Percentiles rank a stretch among this genome's conserved stretches.
Evolutionary conservation across 2,329 filamentous ascomycete genomes (phyloP).

Genomic region (Graphiopsis chlorocephala): DNA sequence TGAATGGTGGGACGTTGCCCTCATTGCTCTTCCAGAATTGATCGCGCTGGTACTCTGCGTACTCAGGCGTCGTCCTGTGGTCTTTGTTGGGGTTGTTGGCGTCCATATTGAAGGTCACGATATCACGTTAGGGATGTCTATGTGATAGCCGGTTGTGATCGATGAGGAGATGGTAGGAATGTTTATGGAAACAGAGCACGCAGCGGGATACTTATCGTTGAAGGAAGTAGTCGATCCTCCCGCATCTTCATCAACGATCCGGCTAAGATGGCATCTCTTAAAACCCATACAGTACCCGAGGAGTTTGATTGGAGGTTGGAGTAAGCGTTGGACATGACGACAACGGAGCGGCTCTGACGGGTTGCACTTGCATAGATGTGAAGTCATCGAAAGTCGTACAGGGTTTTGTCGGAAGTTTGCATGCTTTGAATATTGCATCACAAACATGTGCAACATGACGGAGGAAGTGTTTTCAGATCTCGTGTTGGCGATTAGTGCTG

Average conservation of each 20-base stretch:
- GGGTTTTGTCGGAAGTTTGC: not conserved
- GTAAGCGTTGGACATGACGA: not conserved
- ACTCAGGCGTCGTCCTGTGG: conserved; percentile 52
- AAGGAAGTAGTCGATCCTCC: not conserved
- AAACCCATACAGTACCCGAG: not conserved
- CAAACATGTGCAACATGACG: too few species aligned
- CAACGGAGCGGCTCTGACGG: not conserved
- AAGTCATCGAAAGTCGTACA: not conserved
- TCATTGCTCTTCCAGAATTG: conserved; percentile 55
- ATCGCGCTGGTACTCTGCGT: conserved; percentile 54
- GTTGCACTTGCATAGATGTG: not conserved
- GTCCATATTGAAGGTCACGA: conserved; percentile 38
- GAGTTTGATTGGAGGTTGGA: not conserved
- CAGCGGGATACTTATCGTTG: not conserved
- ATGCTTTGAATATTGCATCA: not conserved
- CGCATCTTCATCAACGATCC: not conserved
- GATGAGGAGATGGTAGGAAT: too few species aligned
- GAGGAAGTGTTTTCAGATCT: too few species aligned
- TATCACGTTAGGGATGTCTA: not conserved
- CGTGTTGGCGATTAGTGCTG: too few species aligned
- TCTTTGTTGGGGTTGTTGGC: conserved; percentile 53
- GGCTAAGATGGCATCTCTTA: not conserved
- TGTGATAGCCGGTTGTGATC: not conserved
- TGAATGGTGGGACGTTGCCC: conserved; percentile 50
- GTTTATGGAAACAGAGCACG: not conserved